A percentile compares a stretch with the other conserved stretches of the same genome.
Evolutionary conservation across 164 flowering plant genomes (phyloP).

Genomic region (Malania oleifera): DNA sequence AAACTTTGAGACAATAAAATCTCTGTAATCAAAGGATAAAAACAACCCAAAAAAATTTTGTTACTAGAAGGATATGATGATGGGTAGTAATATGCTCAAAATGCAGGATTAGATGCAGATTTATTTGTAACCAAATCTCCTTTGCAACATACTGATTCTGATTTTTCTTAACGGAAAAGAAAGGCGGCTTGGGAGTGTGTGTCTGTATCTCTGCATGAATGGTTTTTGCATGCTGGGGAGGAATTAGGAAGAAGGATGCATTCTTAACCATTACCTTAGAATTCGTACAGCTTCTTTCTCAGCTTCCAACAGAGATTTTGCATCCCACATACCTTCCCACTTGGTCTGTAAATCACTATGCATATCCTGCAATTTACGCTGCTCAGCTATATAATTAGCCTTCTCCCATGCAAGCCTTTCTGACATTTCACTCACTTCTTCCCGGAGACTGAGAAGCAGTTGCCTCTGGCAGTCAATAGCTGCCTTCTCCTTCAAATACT

Average conservation of each 20-base stretch:
- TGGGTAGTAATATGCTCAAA: too few species aligned
- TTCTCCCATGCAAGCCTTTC: conserved; percentile 55
- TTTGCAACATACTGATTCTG: too few species aligned
- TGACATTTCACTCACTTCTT: conserved; percentile 65
- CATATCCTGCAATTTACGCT: conserved; percentile 30
- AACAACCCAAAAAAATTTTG: too few species aligned
- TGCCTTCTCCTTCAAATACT: conserved; percentile 57
- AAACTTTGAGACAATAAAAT: too few species aligned
- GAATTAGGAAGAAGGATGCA: not conserved
- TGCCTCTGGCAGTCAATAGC: conserved; percentile 78
- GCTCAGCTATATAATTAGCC: conserved; percentile 37
- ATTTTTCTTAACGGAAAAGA: too few species aligned
- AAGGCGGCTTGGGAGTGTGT: too few species aligned
- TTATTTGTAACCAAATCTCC: too few species aligned
- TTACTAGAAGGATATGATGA: too few species aligned
- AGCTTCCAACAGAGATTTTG: conserved; percentile 68
- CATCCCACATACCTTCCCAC: conserved; percentile 53
- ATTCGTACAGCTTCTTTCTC: conserved; percentile 80
- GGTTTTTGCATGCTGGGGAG: too few species aligned
- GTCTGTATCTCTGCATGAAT: too few species aligned
- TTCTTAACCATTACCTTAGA: conserved; percentile 52
- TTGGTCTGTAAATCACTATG: conserved; percentile 39
- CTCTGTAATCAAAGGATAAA: too few species aligned
- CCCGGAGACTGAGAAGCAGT: conserved; percentile 49
- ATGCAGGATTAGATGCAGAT: too few species aligned